phyloP scores from a whole-genome alignment of 805 yeast species.

The Candida nemodendra region DNA sequence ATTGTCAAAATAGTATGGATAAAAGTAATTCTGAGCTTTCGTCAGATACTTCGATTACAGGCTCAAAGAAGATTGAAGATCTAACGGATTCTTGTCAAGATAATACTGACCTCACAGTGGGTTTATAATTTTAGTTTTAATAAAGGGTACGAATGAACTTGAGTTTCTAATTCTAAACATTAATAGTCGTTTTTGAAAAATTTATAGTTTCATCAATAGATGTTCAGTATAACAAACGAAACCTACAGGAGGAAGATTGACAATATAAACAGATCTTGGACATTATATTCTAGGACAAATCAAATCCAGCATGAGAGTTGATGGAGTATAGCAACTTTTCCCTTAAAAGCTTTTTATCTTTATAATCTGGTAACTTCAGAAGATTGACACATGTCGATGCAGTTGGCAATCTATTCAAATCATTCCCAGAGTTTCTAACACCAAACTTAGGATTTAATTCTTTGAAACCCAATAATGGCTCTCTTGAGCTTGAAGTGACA shows the following conservation, averaged over 20 bases:
- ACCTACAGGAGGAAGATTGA: too few species aligned
- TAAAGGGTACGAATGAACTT: neutral
- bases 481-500: conserved; percentile 89
- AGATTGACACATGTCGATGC: conserved; percentile 92
- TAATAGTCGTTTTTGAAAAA: neutral
- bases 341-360: conserved; percentile 52
- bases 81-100: conserved; percentile 8
- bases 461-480: conserved; percentile 85
- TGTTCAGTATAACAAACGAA: too few species aligned
- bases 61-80: conserved; percentile 14
- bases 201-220: neutral
- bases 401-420: conserved; percentile 68
- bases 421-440: conserved; percentile 63
- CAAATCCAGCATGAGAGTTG: conserved; percentile 82
- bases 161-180: neutral
- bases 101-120: neutral
- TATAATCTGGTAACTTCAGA: conserved; percentile 81
- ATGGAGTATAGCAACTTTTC: conserved; percentile 76
- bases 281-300: conserved; percentile 49
- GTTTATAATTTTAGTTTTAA: neutral
- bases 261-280: too few species aligned
- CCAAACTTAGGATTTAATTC: conserved; percentile 78
- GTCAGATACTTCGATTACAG: neutral
- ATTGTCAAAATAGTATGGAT: conserved; percentile 10
- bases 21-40: conserved; percentile 1